Evolutionary conservation across 1,139 yeast species (phyloP), one percentile per base, ranked within the genome.

Genomic region (Saccharomycopsis hybrid): DNA sequence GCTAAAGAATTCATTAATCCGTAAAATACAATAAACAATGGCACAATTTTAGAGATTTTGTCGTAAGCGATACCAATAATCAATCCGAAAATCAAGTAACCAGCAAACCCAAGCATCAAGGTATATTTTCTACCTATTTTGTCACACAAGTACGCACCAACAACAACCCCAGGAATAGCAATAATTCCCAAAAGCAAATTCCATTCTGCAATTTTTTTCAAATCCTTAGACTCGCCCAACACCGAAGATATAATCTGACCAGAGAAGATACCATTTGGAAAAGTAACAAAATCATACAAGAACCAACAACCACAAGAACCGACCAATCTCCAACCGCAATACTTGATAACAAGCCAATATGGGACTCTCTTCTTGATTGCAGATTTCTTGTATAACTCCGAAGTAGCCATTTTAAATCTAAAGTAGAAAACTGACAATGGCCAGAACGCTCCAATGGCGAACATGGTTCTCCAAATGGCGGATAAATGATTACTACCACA

Each of bases 381-480:
- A 25, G 76, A 68, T 58, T 75, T 74, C 57, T 70, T 70, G 69
- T 73, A 80, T 54, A 79, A 69, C 46, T 70, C 76, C 1, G 86
- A 79, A 29, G 86, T 78, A n/a, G 79, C 78, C 84, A 84, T 80
- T 59, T 75, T 81, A 66, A 72, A 65, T 59, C 92, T 75, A 71
- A 85, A 84, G 62, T 80, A 82, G 61, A 85, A 83, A 42, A 85
- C 82, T 2, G 81, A 68, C 43, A 83, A 65, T 1, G 94, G 92
- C 85, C 86, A 83, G 59, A 84, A 71, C 42, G 80, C 76, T 37
- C 92, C 94, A 54, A 85, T 72, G 24, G 86, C 92, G 58, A 80
- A 81, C 73, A 83, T 75, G 32, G 83, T 77, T 69, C 92, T 78
- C 89, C 90, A 84, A 37, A 82, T 65, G 3, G 82, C 83, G 40